Evolutionary conservation across 768 basidiomycete species (phyloP).

Genomic region (Cystoderma amianthinum): DNA sequence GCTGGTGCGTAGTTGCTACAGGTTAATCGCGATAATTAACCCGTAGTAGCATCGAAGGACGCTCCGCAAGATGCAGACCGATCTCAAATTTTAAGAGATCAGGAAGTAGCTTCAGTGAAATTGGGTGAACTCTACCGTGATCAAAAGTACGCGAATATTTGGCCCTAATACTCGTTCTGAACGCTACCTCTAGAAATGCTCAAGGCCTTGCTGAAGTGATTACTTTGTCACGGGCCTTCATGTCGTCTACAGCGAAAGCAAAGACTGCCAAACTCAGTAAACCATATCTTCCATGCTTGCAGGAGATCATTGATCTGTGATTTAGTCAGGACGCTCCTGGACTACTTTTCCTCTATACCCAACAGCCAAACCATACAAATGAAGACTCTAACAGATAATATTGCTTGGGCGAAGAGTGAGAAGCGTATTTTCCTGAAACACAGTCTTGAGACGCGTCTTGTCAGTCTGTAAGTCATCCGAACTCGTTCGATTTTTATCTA

Average conservation of each 20-base stretch:
- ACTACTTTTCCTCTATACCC: constrained; percentile 79
- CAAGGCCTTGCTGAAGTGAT: constrained; percentile 82
- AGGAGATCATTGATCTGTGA: neutral
- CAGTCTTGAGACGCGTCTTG: constrained; percentile 84
- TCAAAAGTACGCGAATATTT: constrained; percentile 70
- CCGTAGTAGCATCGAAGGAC: constrained; percentile 23
- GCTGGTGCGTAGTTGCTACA: constrained; percentile 20
- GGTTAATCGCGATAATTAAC: too few relatives aligned
- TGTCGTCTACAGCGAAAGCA: constrained; percentile 93
- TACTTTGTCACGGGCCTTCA: constrained; percentile 75
- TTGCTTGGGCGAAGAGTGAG: constrained; percentile 86
- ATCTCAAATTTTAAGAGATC: constrained; percentile 63
- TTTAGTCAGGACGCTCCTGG: constrained; percentile 87
- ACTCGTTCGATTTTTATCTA: neutral
- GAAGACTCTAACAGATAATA: constrained; percentile 81
- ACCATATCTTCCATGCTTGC: constrained; percentile 11
- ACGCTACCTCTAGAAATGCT: constrained; percentile 49
- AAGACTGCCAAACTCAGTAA: constrained; percentile 94
- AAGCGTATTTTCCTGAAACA: constrained; percentile 96
- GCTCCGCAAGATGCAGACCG: constrained; percentile 28
- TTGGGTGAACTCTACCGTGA: constrained; percentile 86
- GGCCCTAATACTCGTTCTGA: too few relatives aligned
- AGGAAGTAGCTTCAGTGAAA: constrained; percentile 80
- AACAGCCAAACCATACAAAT: constrained; percentile 73
- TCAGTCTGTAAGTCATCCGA: constrained; percentile 45